A percentile compares a stretch with the other conserved stretches of the same genome.
Conservation (phyloP, 139 green algal genomes). For the Monoraphidium neglectum region DNA sequence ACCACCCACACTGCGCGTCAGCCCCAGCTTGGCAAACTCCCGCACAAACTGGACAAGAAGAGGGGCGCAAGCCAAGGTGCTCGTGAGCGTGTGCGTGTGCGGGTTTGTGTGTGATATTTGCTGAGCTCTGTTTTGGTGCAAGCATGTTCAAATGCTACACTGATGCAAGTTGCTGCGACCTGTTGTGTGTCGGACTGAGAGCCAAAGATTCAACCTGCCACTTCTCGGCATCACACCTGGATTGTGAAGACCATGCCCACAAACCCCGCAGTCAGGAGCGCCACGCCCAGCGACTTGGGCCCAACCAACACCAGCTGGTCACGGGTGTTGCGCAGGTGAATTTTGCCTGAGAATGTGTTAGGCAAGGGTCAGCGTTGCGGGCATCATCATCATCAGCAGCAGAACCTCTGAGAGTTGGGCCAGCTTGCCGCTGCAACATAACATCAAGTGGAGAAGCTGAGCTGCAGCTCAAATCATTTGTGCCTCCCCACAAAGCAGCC, state of each 20-base stretch:
- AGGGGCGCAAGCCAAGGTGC: background rate
- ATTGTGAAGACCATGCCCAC: conserved; percentile 99
- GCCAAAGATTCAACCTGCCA: background rate
- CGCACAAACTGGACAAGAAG: conserved; percentile 81
- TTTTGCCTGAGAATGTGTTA: conserved; percentile 61
- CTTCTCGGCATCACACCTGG: conserved; percentile 63
- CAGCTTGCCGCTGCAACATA: too few relatives aligned
- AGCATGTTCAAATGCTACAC: background rate
- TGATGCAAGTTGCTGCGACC: background rate
- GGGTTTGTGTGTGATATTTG: background rate
- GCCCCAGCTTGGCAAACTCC: conserved; percentile 92
- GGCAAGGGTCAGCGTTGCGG: background rate
- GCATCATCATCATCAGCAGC: background rate
- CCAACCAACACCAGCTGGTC: conserved; percentile 95
- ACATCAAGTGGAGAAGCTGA: too few relatives aligned
- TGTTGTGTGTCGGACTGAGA: background rate
- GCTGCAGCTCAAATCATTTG: background rate
- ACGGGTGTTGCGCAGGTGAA: conserved; percentile 88
- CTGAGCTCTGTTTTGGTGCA: background rate
- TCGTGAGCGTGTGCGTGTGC: background rate
- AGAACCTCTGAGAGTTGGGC: too few relatives aligned
- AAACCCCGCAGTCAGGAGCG: conserved; percentile 94
- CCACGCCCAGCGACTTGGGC: conserved; percentile 90
- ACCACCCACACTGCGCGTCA: conserved; percentile 95
- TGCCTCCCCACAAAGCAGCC: too few relatives aligned